Base-by-base conservation (phyloP, 208 protist species). In the Balamuthia mandrillaris region DNA sequence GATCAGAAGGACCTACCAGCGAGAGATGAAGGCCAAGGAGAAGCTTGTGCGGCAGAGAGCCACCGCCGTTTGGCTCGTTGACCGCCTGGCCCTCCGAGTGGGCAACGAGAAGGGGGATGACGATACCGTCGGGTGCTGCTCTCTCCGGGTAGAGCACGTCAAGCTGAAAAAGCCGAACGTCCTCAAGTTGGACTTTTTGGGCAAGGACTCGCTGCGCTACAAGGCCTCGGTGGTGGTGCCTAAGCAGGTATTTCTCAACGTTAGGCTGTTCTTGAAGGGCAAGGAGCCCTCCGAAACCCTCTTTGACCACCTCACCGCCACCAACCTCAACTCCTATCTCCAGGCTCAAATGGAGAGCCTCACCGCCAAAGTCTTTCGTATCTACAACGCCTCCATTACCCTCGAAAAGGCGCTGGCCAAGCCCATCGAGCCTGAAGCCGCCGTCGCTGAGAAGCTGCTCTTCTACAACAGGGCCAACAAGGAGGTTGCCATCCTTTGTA, bases 351-450 rank as follows among this genome's bases (percentile, higher is more conserved):
- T 99, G 97, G 88, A 91, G 21, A 97, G 96, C 41, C 92, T 99
- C 58, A 95, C 94, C 7, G 97, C 98, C 9, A 99, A 99, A 92
- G 98, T 99, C 39, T 99, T 99, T 90, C 98, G 98, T 97, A 99
- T 98, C 29, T 99, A 98, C 92, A 99, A 99, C 91, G 98, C 98
- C 39, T 99, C 97, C 24, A 94, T 98, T 61, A 98, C 96, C 10
- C 92, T 99, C n/a, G 94, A 99, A 81, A 65, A 92, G n/a, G 96
- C 97, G 93, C 96, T 99, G 74, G 92, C 93, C 68, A 94, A 97
- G 85, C 44, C 83, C 68, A 86, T 86, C 47, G 60, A 52, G 35
- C 24, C 18, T 10, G 79, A 88, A 49, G 37, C 60, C 42, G 47
- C 35, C 39, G 54, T 85, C 1, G 60, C 77, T 39, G 77, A 72